phyloP scores from a whole-genome alignment of 2,329 filamentous ascomycete species.

The Gaeumannomyces tritici region DNA sequence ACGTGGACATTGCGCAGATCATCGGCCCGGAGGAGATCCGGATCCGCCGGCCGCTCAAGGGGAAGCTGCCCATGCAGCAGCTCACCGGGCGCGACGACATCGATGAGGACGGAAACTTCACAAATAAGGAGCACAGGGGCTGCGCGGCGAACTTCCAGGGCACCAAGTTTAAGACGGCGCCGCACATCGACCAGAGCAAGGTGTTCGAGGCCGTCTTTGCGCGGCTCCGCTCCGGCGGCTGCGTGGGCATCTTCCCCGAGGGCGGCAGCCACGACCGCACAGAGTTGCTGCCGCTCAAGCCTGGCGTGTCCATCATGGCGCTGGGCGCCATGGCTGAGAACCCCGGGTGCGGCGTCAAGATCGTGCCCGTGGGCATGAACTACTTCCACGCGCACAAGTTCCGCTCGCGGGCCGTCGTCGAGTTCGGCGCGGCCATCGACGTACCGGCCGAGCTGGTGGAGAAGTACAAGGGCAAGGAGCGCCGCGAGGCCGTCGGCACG shows the following conservation, averaged over 20 bases:
- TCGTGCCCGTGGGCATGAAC: slow-evolving; percentile 97
- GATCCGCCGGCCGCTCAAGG: slow-evolving; percentile 80
- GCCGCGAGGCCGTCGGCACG: slow-evolving; percentile 77
- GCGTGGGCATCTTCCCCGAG: slow-evolving; percentile 94
- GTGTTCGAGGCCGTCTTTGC: slow-evolving; percentile 92
- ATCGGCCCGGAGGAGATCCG: slow-evolving; percentile 70
- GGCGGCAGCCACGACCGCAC: slow-evolving; percentile 93
- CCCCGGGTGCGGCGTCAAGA: slow-evolving; percentile 81
- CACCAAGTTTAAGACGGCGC: slow-evolving; percentile 76
- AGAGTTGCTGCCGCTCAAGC: slow-evolving; percentile 84
- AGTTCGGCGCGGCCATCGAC: slow-evolving; percentile 86
- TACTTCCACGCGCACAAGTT: slow-evolving; percentile 99
- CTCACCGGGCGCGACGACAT: slow-evolving; percentile 73
- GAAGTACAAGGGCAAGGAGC: slow-evolving; percentile 73
- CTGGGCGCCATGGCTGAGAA: slow-evolving; percentile 79
- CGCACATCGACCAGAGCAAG: slow-evolving; percentile 86
- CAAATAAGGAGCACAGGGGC: slow-evolving; percentile 42
- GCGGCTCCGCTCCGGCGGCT: slow-evolving; percentile 71
- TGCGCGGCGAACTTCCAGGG: slow-evolving; percentile 58
- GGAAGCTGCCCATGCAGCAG: slow-evolving; percentile 64
- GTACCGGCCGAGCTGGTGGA: slow-evolving; percentile 74
- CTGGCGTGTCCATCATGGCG: slow-evolving; percentile 93
- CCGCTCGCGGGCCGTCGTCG: slow-evolving; percentile 86
- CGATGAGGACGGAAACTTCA: slow-evolving; percentile 54
- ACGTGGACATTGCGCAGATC: slow-evolving; percentile 76